phyloP scores from a whole-genome alignment of 1,284 basidiomycete genomes.

The Takashimella koratensis region DNA sequence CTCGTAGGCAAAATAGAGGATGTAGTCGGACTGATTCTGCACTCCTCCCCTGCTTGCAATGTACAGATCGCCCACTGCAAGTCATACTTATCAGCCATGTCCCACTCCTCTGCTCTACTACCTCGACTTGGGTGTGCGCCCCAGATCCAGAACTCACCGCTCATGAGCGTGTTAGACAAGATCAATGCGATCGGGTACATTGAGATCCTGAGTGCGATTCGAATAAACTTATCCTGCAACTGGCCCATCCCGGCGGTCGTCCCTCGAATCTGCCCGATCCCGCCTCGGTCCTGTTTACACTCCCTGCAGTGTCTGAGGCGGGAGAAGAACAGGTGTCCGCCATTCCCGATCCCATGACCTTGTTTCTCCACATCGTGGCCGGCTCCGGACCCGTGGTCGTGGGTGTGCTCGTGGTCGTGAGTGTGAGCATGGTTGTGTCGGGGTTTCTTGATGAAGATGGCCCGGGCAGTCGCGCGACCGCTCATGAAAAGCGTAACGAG shows the following conservation, averaged over 20 bases:
- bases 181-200: constrained; percentile 24
- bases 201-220: constrained; percentile 22
- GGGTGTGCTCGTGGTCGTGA: constrained; percentile 21
- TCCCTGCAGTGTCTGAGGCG: neutral
- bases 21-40: constrained; percentile 7
- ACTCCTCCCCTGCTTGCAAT: constrained; percentile 17
- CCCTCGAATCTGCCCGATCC: neutral
- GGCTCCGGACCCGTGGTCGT: constrained; percentile 11
- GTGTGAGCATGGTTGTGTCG: constrained; percentile 20
- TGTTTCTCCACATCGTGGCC: neutral
- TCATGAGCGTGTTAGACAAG: constrained; percentile 22
- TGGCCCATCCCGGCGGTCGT: constrained; percentile 1
- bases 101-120: neutral
- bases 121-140: neutral
- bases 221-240: constrained; percentile 18
- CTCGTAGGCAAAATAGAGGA: constrained; percentile 22
- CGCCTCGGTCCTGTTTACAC: neutral
- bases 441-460: constrained; percentile 12
- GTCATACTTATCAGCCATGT: neutral
- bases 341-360: too few species aligned
- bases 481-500: constrained; percentile 29
- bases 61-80: constrained; percentile 18
- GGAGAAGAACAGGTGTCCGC: neutral
- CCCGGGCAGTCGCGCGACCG: constrained; percentile 25
- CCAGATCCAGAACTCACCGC: constrained; percentile 3